Conservation (phyloP, 1,284 basidiomycete species). For the Leccinum holopus region DNA sequence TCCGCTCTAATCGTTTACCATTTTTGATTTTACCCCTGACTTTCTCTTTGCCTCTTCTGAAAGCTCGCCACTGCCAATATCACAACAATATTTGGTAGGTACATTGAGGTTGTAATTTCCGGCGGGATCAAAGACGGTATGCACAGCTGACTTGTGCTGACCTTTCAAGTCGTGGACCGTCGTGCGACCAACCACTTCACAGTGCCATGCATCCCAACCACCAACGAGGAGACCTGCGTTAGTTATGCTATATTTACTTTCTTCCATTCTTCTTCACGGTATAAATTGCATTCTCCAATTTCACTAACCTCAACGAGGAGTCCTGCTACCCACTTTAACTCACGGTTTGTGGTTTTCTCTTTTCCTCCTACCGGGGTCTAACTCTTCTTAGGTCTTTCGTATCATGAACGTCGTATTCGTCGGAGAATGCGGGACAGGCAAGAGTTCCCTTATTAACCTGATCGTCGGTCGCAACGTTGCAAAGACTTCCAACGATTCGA, state of each 20-base stretch:
- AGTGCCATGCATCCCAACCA: background rate
- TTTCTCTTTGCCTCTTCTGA: background rate
- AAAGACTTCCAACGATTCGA: constrained; percentile 18
- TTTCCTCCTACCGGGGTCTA: background rate
- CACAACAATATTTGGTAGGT: background rate
- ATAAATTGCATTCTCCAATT: constrained; percentile 6
- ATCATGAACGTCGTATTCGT: constrained; percentile 22
- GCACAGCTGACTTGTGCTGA: background rate
- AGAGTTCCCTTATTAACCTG: constrained; percentile 28
- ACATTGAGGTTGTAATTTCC: constrained; percentile 9
- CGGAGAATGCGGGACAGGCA: constrained; percentile 26
- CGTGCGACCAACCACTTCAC: background rate
- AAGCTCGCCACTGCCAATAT: background rate
- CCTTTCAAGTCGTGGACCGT: background rate
- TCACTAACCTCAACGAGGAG: background rate
- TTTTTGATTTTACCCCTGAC: constrained; percentile 10
- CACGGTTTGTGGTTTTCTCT: constrained; percentile 3
- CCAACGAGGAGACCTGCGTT: background rate
- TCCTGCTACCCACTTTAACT: background rate
- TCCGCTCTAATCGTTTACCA: constrained; percentile 23
- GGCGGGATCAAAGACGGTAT: background rate
- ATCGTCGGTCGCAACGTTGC: constrained; percentile 15
- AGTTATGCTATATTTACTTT: background rate
- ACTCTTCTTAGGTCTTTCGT: background rate
- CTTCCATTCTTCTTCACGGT: background rate